These are phyloP conservation scores for Kwoniella mangroviensis DNA, from an alignment of 768 basidiomycete genomes.

Conservation along the genomic window DNA sequence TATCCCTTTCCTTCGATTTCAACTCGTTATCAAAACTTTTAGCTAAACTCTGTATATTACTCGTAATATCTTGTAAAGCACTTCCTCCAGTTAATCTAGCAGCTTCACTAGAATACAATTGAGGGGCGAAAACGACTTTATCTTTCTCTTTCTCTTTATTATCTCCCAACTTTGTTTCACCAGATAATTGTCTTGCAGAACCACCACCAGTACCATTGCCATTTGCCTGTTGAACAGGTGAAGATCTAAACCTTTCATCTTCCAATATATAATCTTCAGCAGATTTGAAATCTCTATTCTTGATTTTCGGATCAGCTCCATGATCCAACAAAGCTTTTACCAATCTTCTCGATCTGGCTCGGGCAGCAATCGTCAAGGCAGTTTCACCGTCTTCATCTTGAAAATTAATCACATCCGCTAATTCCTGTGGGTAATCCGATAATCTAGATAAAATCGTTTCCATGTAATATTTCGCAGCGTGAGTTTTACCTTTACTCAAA, in stretches of 20 bases:
- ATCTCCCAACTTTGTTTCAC: slow-evolving; percentile 13
- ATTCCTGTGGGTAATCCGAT: slow-evolving; percentile 89
- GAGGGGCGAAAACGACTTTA: slow-evolving; percentile 58
- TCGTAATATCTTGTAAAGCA: slow-evolving; percentile 80
- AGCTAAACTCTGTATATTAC: slow-evolving; percentile 85
- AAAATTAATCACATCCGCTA: slow-evolving; percentile 98
- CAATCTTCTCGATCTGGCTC: slow-evolving; percentile 91
- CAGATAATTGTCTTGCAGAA: slow-evolving; percentile 8
- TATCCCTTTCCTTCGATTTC: slow-evolving; percentile 86
- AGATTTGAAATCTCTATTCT: slow-evolving; percentile 92
- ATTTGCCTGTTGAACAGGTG: slow-evolving; percentile 67
- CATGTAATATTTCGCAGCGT: slow-evolving; percentile 98
- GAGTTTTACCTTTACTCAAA: slow-evolving; percentile 95
- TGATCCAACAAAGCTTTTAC: slow-evolving; percentile 95
- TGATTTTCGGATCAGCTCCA: slow-evolving; percentile 91
- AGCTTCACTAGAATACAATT: slow-evolving; percentile 80
- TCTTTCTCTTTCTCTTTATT: not conserved
- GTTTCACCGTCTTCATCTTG: slow-evolving; percentile 99
- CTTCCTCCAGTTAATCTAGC: slow-evolving; percentile 85
- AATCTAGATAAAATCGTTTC: slow-evolving; percentile 88
- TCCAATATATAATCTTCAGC: slow-evolving; percentile 99
- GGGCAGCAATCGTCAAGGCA: slow-evolving; percentile 91
- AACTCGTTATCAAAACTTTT: slow-evolving; percentile 89
- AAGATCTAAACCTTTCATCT: slow-evolving; percentile 94
- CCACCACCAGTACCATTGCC: slow-evolving; percentile 14